A percentile compares a stretch with the other conserved stretches of the same genome.
Conservation (phyloP, 352 stramenopile genomes). For the Phytophthora palmivora region DNA sequence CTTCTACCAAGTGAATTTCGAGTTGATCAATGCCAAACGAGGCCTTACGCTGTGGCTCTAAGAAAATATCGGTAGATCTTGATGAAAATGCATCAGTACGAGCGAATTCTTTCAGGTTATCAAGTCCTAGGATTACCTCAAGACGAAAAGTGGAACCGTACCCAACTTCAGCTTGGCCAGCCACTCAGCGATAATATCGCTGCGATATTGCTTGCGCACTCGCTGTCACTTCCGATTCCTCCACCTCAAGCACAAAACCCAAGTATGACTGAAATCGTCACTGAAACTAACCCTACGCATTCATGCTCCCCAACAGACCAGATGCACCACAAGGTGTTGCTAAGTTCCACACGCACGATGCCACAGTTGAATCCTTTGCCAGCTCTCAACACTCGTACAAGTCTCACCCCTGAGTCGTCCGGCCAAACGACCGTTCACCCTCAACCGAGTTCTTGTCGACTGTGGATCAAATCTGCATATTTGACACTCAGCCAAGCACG, state of each 20-base stretch:
- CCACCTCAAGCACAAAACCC: neutral
- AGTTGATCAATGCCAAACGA: no score
- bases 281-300: neutral
- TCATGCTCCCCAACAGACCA: neutral
- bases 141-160: slow-evolving; percentile 10
- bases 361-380: slow-evolving; percentile 9
- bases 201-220: slow-evolving; percentile 2
- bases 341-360: slow-evolving; percentile 4
- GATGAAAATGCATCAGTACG: no score
- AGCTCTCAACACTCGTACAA: slow-evolving; percentile 10
- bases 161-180: slow-evolving; percentile 21
- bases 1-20: no score
- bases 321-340: slow-evolving; percentile 14
- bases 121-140: no score
- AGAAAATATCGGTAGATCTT: no score
- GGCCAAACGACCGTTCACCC: slow-evolving; percentile 16
- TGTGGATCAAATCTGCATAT: slow-evolving; percentile 49
- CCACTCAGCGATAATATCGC: slow-evolving; percentile 2
- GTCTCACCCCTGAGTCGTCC: slow-evolving; percentile 21
- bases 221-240: slow-evolving; percentile 19
- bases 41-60: no score
- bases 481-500: slow-evolving; percentile 27
- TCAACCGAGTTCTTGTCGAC: slow-evolving; percentile 42
- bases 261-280: slow-evolving; percentile 1
- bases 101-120: no score